Conservation (phyloP, 1,139 yeast genomes). For the Magnusiomyces fungicola region DNA sequence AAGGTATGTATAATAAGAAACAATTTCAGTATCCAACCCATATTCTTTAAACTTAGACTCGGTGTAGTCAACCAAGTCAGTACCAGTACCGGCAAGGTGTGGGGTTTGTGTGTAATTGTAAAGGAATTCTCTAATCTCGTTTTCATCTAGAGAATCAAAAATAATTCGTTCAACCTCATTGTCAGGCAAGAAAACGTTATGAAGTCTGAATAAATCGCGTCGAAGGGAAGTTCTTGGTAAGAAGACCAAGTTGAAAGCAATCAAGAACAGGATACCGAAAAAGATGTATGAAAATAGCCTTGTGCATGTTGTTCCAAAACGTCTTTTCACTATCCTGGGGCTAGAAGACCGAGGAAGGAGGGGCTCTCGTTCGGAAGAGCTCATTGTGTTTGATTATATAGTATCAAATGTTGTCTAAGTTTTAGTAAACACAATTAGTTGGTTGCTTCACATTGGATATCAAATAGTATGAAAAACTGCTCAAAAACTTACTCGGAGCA, state of each 20-base stretch:
- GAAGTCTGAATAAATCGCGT: constrained; percentile 73
- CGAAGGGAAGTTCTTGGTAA: constrained; percentile 81
- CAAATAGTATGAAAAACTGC: not conserved
- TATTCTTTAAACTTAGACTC: constrained; percentile 51
- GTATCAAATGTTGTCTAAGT: too few relatives aligned
- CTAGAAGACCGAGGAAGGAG: constrained; percentile 5
- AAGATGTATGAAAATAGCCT: constrained; percentile 49
- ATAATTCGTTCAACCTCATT: constrained; percentile 30
- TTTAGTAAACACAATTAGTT: not conserved
- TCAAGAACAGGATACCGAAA: constrained; percentile 47
- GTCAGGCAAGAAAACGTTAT: constrained; percentile 31
- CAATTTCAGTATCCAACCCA: constrained; percentile 48
- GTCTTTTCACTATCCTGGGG: not conserved
- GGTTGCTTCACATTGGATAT: not conserved
- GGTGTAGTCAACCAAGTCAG: constrained; percentile 60
- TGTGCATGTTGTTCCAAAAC: constrained; percentile 8
- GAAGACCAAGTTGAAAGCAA: constrained; percentile 61
- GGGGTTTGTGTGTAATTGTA: constrained; percentile 47
- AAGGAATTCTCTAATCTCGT: constrained; percentile 26
- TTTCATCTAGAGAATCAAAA: constrained; percentile 25
- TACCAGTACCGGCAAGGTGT: constrained; percentile 68
- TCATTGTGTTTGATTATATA: too few relatives aligned
- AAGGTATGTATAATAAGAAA: constrained; percentile 51
- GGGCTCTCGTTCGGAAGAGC: constrained; percentile 3
- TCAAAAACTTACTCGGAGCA: not conserved